These are phyloP conservation scores for Penicilliopsis zonata DNA, from an alignment of 495 filamentous ascomycete genomes.

Conservation along the genomic window DNA sequence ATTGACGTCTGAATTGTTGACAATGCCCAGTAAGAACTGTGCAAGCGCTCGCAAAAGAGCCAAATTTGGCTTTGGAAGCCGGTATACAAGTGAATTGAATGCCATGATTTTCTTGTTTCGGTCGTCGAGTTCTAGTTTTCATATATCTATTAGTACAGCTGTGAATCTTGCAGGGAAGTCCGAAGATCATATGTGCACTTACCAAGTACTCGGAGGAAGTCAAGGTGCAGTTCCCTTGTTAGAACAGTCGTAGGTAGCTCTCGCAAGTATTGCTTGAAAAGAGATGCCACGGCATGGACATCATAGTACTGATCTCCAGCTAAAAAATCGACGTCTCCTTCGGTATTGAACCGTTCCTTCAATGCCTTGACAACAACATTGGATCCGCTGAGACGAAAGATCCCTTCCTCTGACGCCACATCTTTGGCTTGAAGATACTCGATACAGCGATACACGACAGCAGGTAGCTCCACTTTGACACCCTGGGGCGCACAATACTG, in stretches of 20 bases:
- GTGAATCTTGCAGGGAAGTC: not conserved
- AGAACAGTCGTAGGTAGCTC: conserved; percentile 86
- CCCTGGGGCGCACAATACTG: conserved; percentile 63
- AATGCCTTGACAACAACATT: conserved; percentile 87
- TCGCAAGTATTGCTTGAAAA: conserved; percentile 88
- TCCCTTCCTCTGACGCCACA: conserved; percentile 80
- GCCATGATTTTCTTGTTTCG: conserved; percentile 65
- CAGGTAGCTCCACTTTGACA: conserved; percentile 61
- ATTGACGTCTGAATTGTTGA: conserved; percentile 80
- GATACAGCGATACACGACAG: conserved; percentile 95
- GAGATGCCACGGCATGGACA: conserved; percentile 88
- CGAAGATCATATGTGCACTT: conserved; percentile 24
- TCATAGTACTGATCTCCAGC: conserved; percentile 80
- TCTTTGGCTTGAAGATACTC: conserved; percentile 82
- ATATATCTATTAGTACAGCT: conserved; percentile 1
- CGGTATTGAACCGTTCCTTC: conserved; percentile 82
- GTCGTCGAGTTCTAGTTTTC: conserved; percentile 59
- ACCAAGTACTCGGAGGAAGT: conserved; percentile 81
- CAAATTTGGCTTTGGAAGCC: conserved; percentile 68
- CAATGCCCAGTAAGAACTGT: conserved; percentile 75
- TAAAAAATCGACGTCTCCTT: conserved; percentile 86
- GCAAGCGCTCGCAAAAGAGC: conserved; percentile 72
- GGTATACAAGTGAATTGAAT: conserved; percentile 75
- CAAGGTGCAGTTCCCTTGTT: conserved; percentile 78
- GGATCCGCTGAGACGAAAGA: conserved; percentile 90